Percentiles rank a stretch among this genome's conserved stretches.
Conservation (phyloP, 257 asterid genomes). For the Scutellaria galericulata region DNA sequence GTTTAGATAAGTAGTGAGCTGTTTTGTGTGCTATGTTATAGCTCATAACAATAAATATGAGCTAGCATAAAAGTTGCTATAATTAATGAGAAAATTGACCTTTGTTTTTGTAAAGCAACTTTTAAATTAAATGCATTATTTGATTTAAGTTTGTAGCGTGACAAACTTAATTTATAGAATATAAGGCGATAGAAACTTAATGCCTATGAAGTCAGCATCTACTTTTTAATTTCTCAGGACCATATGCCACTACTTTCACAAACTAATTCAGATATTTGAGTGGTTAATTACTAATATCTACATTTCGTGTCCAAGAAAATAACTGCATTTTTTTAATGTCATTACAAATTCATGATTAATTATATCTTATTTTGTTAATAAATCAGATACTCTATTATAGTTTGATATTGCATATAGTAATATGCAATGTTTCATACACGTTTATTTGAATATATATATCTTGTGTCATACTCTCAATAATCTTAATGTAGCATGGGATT, state of each 20-base stretch:
- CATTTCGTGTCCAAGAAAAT: not conserved
- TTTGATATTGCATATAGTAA: not conserved
- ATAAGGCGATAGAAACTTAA: not conserved
- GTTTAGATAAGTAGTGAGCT: not conserved
- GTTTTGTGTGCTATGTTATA: not conserved
- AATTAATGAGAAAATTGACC: constrained; percentile 5
- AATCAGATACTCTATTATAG: not conserved
- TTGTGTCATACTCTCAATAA: no score
- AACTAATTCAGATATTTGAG: not conserved
- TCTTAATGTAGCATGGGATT: no score
- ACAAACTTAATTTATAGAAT: not conserved
- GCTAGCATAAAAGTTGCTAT: not conserved
- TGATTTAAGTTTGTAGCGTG: not conserved
- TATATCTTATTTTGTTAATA: not conserved
- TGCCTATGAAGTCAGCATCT: not conserved
- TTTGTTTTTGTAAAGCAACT: not conserved
- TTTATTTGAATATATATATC: no score
- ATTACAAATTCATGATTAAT: not conserved
- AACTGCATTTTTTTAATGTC: not conserved
- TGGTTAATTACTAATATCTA: not conserved
- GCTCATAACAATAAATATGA: not conserved
- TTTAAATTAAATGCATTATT: no score
- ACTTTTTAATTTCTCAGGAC: not conserved
- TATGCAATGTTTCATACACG: not conserved
- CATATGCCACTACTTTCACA: not conserved